Evolutionary conservation across 192 early-diverging fungal genomes (phyloP), one percentile per base, ranked within the genome.

Genomic region (Thamnidium elegans): DNA sequence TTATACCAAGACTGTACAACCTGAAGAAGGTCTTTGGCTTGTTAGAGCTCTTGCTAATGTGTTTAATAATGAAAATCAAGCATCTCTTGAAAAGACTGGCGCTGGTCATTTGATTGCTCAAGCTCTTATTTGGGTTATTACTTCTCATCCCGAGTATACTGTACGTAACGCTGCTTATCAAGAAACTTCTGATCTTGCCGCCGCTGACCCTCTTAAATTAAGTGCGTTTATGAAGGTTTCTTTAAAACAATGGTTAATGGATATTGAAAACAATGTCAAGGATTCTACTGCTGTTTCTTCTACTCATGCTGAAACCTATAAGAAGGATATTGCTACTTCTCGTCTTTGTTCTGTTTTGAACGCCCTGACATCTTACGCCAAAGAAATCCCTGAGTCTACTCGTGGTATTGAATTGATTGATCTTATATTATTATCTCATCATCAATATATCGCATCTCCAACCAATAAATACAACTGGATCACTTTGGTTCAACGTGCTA

Each of bases 401-500:
- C 77, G 78, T 53, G 72, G 70, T 14, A 34, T 68, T 26, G 75
- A 74, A 19, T 58, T 82, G 21, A 65, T 80, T 3, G 78, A 85
- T 13, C 36, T 79, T 4, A 71, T 83, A 15, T 55, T 85, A 0
- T 58, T 85, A 10, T 72, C 81, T 17, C 84, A 85, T 56, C 84
- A 85, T 69, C 55, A 72, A 30, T 66, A 64, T 17, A 77, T 85
- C 43, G 66, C 89, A 44, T 86, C 88, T 4, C 78, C 79, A 20
- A 78, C 81, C 10, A 82, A 87, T 47, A 78, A 81, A 47, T 91
- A 94, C 58, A 77, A 89, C 58, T 97, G 95, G 95, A 87, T 97
- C 60, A 75, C 85, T 10, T 80, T 96, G 32, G 84, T 89, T 62
- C 93, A 90, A 77, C 81, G 89, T 13, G 78, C 87, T 13, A 75